Conservation (phyloP, 2,329 filamentous ascomycete genomes). For the Emmonsiellopsis sp. region DNA sequence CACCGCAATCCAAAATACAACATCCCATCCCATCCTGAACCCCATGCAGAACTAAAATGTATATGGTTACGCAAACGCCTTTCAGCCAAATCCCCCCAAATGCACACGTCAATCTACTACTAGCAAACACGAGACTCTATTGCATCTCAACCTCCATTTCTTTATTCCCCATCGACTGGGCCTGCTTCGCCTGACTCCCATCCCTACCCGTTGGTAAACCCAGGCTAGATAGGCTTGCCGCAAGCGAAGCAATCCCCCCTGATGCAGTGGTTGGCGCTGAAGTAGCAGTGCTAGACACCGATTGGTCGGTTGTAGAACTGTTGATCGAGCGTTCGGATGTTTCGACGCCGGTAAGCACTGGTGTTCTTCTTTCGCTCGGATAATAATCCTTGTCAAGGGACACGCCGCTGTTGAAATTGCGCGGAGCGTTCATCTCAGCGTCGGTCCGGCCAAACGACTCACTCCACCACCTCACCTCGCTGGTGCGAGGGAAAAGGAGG, state of each 20-base stretch:
- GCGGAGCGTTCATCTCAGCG: conserved; percentile 78
- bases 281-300: not conserved
- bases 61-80: too few relatives aligned
- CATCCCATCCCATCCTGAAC: too few relatives aligned
- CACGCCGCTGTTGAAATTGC: conserved; percentile 45
- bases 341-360: conserved; percentile 53
- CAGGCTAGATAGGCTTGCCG: conserved; percentile 39
- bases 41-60: too few relatives aligned
- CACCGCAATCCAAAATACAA: too few relatives aligned
- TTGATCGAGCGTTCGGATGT: conserved; percentile 47
- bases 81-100: not conserved
- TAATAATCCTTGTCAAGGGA: conserved; percentile 21
- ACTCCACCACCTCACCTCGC: conserved; percentile 87
- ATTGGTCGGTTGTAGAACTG: conserved; percentile 28
- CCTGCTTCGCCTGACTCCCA: conserved; percentile 18
- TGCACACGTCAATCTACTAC: not conserved
- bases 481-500: conserved; percentile 68
- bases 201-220: conserved; percentile 29
- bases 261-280: not conserved
- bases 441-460: conserved; percentile 79
- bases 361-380: conserved; percentile 30
- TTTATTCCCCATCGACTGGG: conserved; percentile 16
- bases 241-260: conserved; percentile 34
- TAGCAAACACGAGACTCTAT: conserved; percentile 16
- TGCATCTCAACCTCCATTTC: conserved; percentile 45